These are phyloP conservation scores for Solanum appendiculatum DNA, from an alignment of 257 asterid species.

Conservation along the genomic window DNA sequence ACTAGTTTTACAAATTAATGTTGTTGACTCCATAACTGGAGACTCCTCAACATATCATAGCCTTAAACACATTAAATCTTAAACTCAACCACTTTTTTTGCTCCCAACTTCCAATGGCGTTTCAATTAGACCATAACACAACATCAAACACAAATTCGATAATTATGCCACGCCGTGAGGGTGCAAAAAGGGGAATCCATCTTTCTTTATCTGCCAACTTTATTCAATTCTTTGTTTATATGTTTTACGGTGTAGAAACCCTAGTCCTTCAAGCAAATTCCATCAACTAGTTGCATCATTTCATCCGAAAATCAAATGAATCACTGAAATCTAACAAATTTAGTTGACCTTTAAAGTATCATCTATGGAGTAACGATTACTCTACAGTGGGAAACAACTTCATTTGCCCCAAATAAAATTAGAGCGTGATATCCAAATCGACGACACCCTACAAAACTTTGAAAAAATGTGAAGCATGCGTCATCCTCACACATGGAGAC, in stretches of 20 bases:
- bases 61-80: no score
- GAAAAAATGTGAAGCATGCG: constrained; percentile 71
- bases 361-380: constrained; percentile 46
- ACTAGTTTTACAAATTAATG: no score
- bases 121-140: background rate
- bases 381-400: constrained; percentile 68
- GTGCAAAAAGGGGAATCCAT: no score
- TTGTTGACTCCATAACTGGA: no score
- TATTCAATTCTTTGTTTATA: constrained; percentile 76
- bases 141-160: constrained; percentile 61
- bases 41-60: no score
- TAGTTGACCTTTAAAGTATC: background rate
- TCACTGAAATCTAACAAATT: constrained; percentile 31
- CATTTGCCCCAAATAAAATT: constrained; percentile 52
- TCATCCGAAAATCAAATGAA: constrained; percentile 35
- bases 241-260: constrained; percentile 38
- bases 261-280: constrained; percentile 46
- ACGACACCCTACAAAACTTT: constrained; percentile 44
- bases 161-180: constrained; percentile 33
- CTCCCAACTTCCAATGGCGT: background rate
- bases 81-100: no score
- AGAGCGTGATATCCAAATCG: constrained; percentile 41
- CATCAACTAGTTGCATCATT: constrained; percentile 33
- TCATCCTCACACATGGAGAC: constrained; percentile 23
- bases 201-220: constrained; percentile 23